phyloP scores from a whole-genome alignment of 75 land plant species.

The Ceratopteris richardii region DNA sequence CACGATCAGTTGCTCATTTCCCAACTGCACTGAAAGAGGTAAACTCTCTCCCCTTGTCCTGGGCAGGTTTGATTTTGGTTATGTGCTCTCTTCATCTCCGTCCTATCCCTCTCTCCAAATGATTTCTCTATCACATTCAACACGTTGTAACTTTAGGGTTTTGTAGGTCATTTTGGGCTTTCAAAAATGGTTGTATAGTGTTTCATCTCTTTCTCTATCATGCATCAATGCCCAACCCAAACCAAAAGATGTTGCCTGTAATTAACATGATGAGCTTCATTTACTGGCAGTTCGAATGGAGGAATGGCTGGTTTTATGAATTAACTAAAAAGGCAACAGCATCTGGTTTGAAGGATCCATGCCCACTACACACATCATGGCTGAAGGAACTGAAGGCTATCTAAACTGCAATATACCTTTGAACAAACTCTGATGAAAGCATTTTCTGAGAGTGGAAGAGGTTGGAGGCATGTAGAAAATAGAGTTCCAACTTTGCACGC shows the following conservation, averaged over 20 bases:
- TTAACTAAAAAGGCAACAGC: conserved; percentile 60
- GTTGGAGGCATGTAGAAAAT: no score
- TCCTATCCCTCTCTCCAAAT: no score
- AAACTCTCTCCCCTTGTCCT: neutral
- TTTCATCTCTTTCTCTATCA: no score
- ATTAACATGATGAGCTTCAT: neutral
- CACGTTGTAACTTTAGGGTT: no score
- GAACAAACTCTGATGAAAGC: no score
- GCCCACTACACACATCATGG: conserved; percentile 89
- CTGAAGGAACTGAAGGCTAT: conserved; percentile 69
- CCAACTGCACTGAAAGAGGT: conserved; percentile 98
- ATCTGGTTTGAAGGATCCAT: conserved; percentile 73
- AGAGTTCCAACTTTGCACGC: no score
- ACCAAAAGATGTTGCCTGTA: neutral
- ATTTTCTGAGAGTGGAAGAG: no score
- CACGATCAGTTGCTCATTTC: conserved; percentile 87
- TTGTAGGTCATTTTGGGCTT: no score
- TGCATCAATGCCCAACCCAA: neutral
- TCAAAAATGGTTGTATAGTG: no score
- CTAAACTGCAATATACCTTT: conserved; percentile 7
- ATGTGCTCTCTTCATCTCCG: no score
- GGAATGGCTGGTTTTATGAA: conserved; percentile 95
- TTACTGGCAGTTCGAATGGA: conserved; percentile 85
- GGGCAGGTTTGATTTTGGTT: neutral
- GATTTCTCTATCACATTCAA: no score